Evolutionary conservation across 768 basidiomycete genomes (phyloP).

Genomic region (Lentinula sp.): DNA sequence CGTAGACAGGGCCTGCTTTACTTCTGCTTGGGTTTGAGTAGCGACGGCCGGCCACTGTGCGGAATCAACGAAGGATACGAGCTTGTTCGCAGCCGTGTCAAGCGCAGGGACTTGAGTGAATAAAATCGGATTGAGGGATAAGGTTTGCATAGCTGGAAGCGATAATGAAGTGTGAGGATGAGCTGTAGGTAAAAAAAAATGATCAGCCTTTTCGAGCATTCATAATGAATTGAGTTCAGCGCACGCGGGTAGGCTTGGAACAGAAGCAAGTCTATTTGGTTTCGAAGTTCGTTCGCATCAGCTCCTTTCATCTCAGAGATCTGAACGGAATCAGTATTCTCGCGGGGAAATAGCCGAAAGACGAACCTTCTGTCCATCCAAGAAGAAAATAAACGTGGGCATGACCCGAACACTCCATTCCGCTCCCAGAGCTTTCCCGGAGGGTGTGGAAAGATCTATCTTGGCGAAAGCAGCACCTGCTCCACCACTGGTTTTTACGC

Average conservation of each 20-base stretch:
- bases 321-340: constrained; percentile 25
- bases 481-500: constrained; percentile 22
- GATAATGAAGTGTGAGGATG: constrained; percentile 66
- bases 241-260: constrained; percentile 77
- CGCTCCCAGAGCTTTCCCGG: constrained; percentile 52
- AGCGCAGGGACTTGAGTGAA: constrained; percentile 67
- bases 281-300: constrained; percentile 58
- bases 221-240: constrained; percentile 19
- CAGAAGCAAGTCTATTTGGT: constrained; percentile 69
- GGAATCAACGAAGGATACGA: constrained; percentile 55
- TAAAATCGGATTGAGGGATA: constrained; percentile 71
- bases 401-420: constrained; percentile 69
- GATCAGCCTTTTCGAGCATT: background rate
- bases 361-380: constrained; percentile 64
- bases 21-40: constrained; percentile 24
- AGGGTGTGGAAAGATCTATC: constrained; percentile 72
- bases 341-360: background rate
- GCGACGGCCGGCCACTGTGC: constrained; percentile 26
- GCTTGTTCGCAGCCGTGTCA: constrained; percentile 56
- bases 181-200: constrained; percentile 38
- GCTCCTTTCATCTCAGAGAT: constrained; percentile 68
- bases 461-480: constrained; percentile 74
- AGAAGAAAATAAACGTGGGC: constrained; percentile 88
- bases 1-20: constrained; percentile 43
- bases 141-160: constrained; percentile 51